phyloP scores from a whole-genome alignment of 306 rosid genomes.

The Begonia fuchsioides region DNA sequence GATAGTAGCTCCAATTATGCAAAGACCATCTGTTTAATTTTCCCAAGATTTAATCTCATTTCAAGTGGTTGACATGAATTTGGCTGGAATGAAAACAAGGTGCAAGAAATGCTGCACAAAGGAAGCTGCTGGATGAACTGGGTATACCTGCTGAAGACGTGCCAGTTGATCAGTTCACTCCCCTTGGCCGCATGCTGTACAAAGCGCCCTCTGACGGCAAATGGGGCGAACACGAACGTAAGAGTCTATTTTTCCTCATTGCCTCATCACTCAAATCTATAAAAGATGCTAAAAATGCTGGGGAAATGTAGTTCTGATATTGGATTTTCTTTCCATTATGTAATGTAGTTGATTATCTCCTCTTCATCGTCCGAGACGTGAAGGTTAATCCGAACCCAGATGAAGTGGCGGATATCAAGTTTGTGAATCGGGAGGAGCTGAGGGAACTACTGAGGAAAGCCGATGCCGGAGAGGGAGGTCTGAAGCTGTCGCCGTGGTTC shows the following conservation, averaged over 20 bases:
- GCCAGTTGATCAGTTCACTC: constrained; percentile 81
- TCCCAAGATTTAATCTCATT: no score
- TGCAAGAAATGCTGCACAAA: constrained; percentile 90
- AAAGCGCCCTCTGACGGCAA: constrained; percentile 98
- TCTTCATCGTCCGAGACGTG: constrained; percentile 65
- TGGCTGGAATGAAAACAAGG: constrained; percentile 26
- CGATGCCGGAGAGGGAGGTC: constrained; percentile 76
- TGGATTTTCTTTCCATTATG: not conserved
- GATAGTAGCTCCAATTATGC: no score
- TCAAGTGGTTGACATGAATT: not conserved
- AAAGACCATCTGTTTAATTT: no score
- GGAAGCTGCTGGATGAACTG: constrained; percentile 92
- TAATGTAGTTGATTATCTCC: constrained; percentile 81
- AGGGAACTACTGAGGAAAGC: constrained; percentile 87
- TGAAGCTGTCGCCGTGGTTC: constrained; percentile 99
- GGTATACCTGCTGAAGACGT: constrained; percentile 80
- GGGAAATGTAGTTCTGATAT: not conserved
- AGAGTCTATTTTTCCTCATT: constrained; percentile 2
- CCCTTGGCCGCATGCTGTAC: constrained; percentile 81
- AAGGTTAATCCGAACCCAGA: constrained; percentile 68
- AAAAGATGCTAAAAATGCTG: no score
- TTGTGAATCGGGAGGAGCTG: constrained; percentile 63
- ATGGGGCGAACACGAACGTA: constrained; percentile 99
- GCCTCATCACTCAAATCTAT: no score
- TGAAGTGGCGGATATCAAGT: constrained; percentile 68